Evolutionary conservation across 495 filamentous ascomycete genomes (phyloP).

Genomic region (Penicillium daleae): DNA sequence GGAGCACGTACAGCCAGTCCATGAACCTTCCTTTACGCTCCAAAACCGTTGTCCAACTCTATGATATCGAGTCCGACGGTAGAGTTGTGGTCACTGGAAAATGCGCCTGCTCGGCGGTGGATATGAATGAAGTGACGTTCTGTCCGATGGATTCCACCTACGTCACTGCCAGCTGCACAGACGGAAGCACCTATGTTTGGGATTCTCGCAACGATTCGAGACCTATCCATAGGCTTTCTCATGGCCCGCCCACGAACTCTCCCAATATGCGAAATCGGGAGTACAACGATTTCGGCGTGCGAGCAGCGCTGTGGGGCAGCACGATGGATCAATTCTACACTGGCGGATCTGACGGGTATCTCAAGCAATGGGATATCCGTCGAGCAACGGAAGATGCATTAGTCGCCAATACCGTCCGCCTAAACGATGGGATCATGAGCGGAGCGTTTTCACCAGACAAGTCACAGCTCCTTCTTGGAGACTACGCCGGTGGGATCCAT

Average conservation of each 20-base stretch:
- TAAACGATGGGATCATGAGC: constrained; percentile 55
- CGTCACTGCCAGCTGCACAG: constrained; percentile 82
- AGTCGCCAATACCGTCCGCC: constrained; percentile 59
- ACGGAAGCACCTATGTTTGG: constrained; percentile 84
- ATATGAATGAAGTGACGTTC: constrained; percentile 83
- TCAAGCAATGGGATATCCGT: constrained; percentile 84
- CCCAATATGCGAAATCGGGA: constrained; percentile 62
- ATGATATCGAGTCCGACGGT: constrained; percentile 33
- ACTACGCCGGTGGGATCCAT: constrained; percentile 73
- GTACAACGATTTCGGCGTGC: constrained; percentile 76
- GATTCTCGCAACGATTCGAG: constrained; percentile 63
- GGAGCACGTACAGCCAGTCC: constrained; percentile 49
- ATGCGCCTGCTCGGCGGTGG: constrained; percentile 73
- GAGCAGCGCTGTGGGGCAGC: constrained; percentile 78
- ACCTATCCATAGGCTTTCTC: constrained; percentile 67
- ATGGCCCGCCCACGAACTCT: constrained; percentile 70
- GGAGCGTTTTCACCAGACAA: constrained; percentile 77
- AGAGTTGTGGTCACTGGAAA: constrained; percentile 16
- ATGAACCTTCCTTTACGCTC: constrained; percentile 40
- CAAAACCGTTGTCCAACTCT: constrained; percentile 57
- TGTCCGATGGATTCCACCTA: constrained; percentile 55
- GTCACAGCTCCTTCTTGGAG: constrained; percentile 72
- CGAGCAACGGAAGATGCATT: constrained; percentile 61
- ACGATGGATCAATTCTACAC: constrained; percentile 75
- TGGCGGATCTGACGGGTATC: constrained; percentile 84